These are phyloP conservation scores for Lactarius hengduanensis DNA, from an alignment of 768 basidiomycete species.

Conservation along the genomic window DNA sequence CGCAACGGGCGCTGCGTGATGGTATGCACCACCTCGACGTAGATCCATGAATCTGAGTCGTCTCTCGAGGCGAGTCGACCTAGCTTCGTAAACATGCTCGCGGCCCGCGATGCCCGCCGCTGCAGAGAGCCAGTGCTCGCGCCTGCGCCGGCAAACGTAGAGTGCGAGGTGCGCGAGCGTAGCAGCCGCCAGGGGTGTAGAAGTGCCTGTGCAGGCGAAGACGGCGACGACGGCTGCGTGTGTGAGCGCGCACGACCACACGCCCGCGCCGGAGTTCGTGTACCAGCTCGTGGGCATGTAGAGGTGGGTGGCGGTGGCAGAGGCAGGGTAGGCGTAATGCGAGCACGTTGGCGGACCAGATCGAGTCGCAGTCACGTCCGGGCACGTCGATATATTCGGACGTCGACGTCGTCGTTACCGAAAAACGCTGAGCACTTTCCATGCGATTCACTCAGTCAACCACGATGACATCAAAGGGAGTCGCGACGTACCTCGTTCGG, in stretches of 20 bases:
- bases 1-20: constrained; percentile 33
- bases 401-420: constrained; percentile 40
- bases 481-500: constrained; percentile 23
- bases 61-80: constrained; percentile 22
- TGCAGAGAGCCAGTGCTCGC: constrained; percentile 15
- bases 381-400: constrained; percentile 37
- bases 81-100: constrained; percentile 31
- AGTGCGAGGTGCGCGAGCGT: constrained; percentile 20
- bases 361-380: constrained; percentile 21
- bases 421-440: constrained; percentile 37
- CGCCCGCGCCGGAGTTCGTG: background rate
- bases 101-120: constrained; percentile 29
- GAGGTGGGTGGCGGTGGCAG: background rate
- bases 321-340: constrained; percentile 18
- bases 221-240: constrained; percentile 17
- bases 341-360: constrained; percentile 26
- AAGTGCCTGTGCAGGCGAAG: constrained; percentile 33
- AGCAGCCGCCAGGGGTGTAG: constrained; percentile 20
- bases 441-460: too few relatives aligned
- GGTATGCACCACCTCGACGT: constrained; percentile 35
- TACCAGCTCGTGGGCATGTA: background rate
- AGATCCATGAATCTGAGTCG: constrained; percentile 34
- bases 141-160: constrained; percentile 8
- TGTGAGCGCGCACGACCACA: constrained; percentile 8
- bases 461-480: too few relatives aligned